phyloP scores from a whole-genome alignment of 768 basidiomycete genomes.

The Trametes villosa region DNA sequence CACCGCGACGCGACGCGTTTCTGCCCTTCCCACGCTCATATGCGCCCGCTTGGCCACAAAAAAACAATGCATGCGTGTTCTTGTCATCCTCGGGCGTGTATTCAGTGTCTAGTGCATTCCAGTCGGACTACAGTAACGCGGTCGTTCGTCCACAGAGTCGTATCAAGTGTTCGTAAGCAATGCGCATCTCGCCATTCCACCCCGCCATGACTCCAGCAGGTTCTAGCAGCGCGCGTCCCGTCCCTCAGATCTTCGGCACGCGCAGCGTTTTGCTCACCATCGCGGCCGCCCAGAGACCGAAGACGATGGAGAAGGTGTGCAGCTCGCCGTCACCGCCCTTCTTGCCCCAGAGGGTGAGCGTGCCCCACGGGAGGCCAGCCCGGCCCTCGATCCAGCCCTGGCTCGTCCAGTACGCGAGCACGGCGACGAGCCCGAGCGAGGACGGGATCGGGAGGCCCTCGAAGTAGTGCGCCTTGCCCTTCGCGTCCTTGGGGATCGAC shows the following conservation, averaged over 20 bases:
- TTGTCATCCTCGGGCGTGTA: background rate
- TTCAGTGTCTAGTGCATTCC: slow-evolving; percentile 6
- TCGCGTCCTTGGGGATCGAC: slow-evolving; percentile 81
- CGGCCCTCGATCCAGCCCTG: slow-evolving; percentile 85
- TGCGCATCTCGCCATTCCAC: background rate
- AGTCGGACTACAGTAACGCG: slow-evolving; percentile 13
- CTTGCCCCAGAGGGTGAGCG: slow-evolving; percentile 72
- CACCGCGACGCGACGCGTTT: slow-evolving; percentile 27
- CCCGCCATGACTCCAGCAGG: background rate
- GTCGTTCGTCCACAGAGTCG: slow-evolving; percentile 16
- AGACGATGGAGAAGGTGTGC: slow-evolving; percentile 78
- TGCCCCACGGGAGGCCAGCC: slow-evolving; percentile 75
- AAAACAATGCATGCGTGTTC: background rate
- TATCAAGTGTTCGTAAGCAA: slow-evolving; percentile 21
- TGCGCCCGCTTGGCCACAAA: background rate
- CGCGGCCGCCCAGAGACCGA: slow-evolving; percentile 86
- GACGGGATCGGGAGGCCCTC: slow-evolving; percentile 98
- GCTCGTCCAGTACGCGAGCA: slow-evolving; percentile 82
- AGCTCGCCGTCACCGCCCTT: slow-evolving; percentile 81
- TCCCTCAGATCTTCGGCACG: slow-evolving; percentile 70
- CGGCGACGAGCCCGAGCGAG: slow-evolving; percentile 75
- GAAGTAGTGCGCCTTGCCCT: slow-evolving; percentile 92
- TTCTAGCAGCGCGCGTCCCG: background rate
- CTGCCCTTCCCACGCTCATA: slow-evolving; percentile 13
- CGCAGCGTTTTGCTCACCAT: slow-evolving; percentile 98